Percentiles rank a stretch among this genome's conserved stretches.
Evolutionary conservation across 805 yeast species (phyloP).

Genomic region (Wickerhamiella galacta): DNA sequence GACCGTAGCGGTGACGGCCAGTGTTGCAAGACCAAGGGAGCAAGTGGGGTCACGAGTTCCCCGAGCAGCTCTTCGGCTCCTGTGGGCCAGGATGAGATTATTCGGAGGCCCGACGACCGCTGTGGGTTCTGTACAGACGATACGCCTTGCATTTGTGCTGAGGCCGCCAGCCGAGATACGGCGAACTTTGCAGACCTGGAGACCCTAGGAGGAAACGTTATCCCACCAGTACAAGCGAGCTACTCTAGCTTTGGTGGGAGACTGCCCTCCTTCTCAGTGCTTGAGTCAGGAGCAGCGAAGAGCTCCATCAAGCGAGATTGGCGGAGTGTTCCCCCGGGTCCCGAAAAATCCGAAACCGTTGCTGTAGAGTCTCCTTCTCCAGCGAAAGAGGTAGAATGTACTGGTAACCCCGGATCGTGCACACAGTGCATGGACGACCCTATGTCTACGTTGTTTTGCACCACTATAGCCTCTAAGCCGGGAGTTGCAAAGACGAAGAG

Average conservation of each 20-base stretch:
- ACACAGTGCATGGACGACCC: constrained; percentile 72
- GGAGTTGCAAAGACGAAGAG: constrained; percentile 7
- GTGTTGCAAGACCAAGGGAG: too few relatives aligned
- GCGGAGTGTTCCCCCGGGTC: too few relatives aligned
- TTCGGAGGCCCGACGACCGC: constrained; percentile 29
- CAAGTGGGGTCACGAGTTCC: too few relatives aligned
- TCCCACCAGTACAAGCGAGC: constrained; percentile 14
- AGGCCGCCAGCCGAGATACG: constrained; percentile 33
- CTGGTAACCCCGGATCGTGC: constrained; percentile 83
- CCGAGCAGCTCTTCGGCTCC: constrained; percentile 18
- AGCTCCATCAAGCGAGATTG: too few relatives aligned
- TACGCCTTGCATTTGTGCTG: constrained; percentile 84
- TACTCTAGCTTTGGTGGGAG: too few relatives aligned
- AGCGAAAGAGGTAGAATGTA: constrained; percentile 31
- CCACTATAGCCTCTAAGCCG: constrained; percentile 49
- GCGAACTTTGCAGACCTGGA: constrained; percentile 20
- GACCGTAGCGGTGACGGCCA: too few relatives aligned
- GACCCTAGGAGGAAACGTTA: constrained; percentile 12
- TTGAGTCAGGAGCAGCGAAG: too few relatives aligned
- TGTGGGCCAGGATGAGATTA: constrained; percentile 10
- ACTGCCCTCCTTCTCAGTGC: too few relatives aligned
- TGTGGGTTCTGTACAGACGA: constrained; percentile 93
- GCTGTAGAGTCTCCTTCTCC: too few relatives aligned
- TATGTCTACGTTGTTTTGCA: constrained; percentile 74
- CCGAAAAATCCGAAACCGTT: too few relatives aligned